phyloP scores from a whole-genome alignment of 805 yeast genomes.

The Torulaspora franciscae region DNA sequence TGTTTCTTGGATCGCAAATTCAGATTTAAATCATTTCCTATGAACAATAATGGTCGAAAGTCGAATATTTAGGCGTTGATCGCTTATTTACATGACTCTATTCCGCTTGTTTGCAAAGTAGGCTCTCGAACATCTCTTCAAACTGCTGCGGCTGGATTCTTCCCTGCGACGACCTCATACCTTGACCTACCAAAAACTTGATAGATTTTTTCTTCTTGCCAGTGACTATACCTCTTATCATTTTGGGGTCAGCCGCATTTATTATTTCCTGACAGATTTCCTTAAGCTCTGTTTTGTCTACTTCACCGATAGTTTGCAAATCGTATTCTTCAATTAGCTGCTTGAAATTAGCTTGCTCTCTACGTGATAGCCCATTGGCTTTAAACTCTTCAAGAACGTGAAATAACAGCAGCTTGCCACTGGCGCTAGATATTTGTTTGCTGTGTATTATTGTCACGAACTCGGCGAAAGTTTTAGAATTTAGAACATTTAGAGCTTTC shows the following conservation, averaged over 20 bases:
- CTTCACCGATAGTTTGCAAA: constrained; percentile 35
- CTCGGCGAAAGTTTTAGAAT: constrained; percentile 47
- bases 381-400: constrained; percentile 52
- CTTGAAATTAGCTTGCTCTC: constrained; percentile 28
- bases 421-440: constrained; percentile 51
- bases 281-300: constrained; percentile 36
- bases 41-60: background rate
- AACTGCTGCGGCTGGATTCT: constrained; percentile 37
- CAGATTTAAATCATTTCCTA: background rate
- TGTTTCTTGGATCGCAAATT: background rate
- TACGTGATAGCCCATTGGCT: constrained; percentile 27
- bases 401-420: constrained; percentile 60
- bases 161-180: constrained; percentile 78
- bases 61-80: too few relatives aligned
- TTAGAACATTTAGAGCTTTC: constrained; percentile 34
- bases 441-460: constrained; percentile 49
- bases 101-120: constrained; percentile 12
- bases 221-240: constrained; percentile 49
- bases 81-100: background rate
- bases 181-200: constrained; percentile 78
- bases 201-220: constrained; percentile 61
- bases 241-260: constrained; percentile 41
- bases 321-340: constrained; percentile 53
- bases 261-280: constrained; percentile 47
- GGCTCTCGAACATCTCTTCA: constrained; percentile 34